phyloP scores from a whole-genome alignment of 164 flowering plant species.

The Nymphaea colorata region DNA sequence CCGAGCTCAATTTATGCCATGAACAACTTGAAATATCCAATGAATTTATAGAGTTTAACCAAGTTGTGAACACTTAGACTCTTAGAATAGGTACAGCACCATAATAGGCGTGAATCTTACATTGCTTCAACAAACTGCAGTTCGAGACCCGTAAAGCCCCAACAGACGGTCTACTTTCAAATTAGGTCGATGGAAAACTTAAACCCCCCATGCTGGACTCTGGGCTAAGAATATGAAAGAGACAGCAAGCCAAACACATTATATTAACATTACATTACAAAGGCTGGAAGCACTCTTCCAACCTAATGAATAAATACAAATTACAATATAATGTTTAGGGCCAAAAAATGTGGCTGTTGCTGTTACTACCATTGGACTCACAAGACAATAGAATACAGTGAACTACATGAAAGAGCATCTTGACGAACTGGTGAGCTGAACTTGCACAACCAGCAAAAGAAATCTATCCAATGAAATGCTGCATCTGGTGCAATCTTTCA shows the following conservation, averaged over 20 bases:
- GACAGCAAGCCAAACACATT: not conserved
- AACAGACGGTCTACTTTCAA: too few relatives aligned
- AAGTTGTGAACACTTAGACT: too few relatives aligned
- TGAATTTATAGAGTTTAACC: too few relatives aligned
- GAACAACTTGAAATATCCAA: too few relatives aligned
- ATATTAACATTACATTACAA: not conserved
- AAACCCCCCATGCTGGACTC: too few relatives aligned
- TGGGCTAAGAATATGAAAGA: not conserved
- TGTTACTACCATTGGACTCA: not conserved
- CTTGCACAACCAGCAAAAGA: not conserved
- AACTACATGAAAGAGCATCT: not conserved
- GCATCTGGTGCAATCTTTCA: not conserved
- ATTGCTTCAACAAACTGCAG: too few relatives aligned
- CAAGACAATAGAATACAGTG: not conserved
- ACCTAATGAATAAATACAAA: not conserved
- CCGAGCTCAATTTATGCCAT: too few relatives aligned
- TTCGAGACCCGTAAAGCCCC: too few relatives aligned
- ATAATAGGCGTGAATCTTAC: too few relatives aligned
- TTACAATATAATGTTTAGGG: not conserved
- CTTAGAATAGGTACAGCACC: too few relatives aligned
- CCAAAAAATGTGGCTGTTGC: not conserved
- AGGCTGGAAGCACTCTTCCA: not conserved
- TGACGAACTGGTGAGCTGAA: not conserved
- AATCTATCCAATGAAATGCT: not conserved
- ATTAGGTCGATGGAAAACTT: too few relatives aligned